phyloP scores from a whole-genome alignment of 2,329 filamentous ascomycete species.

The Aureobasidium subglaciale region DNA sequence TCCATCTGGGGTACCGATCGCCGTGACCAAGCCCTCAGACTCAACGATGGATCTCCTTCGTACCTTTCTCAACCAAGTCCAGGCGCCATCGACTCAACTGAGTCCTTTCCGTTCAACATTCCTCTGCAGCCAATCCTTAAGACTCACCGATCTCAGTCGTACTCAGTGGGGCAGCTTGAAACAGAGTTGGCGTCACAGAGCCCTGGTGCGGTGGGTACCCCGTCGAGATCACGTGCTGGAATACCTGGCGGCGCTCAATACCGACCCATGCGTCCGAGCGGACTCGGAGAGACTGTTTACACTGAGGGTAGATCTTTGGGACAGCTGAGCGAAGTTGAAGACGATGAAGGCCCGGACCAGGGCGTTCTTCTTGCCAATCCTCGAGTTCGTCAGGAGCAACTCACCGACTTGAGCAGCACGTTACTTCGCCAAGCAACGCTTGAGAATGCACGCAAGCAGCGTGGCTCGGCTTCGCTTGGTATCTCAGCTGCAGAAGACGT shows the following conservation, averaged over 20 bases:
- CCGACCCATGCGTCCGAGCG: constrained; percentile 18
- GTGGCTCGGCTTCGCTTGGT: constrained; percentile 2
- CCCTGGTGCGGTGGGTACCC: constrained; percentile 11
- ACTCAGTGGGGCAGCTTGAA: constrained; percentile 87
- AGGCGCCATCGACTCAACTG: constrained; percentile 20
- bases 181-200: constrained; percentile 42
- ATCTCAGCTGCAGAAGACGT: constrained; percentile 3
- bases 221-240: constrained; percentile 25
- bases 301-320: constrained; percentile 41
- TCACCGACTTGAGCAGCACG: constrained; percentile 13
- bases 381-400: background rate
- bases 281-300: constrained; percentile 21
- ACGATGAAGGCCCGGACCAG: constrained; percentile 55
- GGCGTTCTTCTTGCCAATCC: constrained; percentile 33
- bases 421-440: constrained; percentile 32
- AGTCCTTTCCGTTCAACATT: constrained; percentile 70
- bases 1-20: constrained; percentile 9
- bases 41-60: background rate
- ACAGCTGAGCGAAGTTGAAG: constrained; percentile 64
- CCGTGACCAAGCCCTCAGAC: background rate
- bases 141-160: constrained; percentile 90
- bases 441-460: constrained; percentile 26
- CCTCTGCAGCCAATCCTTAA: constrained; percentile 86
- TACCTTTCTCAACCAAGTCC: background rate
- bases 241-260: constrained; percentile 8